Percentiles rank a stretch among this genome's conserved stretches.
Evolutionary conservation across 2,329 filamentous ascomycete species (phyloP).

Genomic region (Anthostomella pinea): DNA sequence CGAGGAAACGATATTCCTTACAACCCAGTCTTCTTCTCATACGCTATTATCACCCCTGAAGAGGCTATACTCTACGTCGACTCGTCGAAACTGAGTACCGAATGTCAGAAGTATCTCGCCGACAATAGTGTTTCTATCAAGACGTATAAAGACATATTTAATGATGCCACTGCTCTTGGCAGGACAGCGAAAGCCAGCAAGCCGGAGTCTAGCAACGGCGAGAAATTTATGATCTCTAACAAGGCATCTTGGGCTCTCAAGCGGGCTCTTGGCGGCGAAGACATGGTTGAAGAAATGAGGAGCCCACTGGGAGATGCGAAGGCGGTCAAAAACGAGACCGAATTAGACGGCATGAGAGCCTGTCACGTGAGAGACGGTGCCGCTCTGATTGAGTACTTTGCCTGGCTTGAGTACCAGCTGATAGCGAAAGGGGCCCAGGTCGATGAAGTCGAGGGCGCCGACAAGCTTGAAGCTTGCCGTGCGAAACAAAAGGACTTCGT

Average conservation of each 20-base stretch:
- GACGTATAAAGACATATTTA: slow-evolving; percentile 79
- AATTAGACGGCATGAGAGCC: slow-evolving; percentile 87
- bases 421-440: slow-evolving; percentile 67
- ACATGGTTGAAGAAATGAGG: slow-evolving; percentile 78
- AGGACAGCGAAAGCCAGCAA: slow-evolving; percentile 34
- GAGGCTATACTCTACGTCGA: slow-evolving; percentile 82
- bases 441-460: slow-evolving; percentile 87
- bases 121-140: slow-evolving; percentile 69
- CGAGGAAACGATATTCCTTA: slow-evolving; percentile 94
- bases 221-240: slow-evolving; percentile 82
- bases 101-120: slow-evolving; percentile 67
- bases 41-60: slow-evolving; percentile 79
- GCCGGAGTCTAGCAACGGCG: slow-evolving; percentile 33
- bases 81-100: slow-evolving; percentile 67
- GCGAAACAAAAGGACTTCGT: slow-evolving; percentile 71
- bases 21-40: slow-evolving; percentile 98
- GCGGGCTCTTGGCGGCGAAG: slow-evolving; percentile 79
- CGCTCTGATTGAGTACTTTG: slow-evolving; percentile 87
- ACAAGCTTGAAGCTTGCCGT: slow-evolving; percentile 79
- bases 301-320: slow-evolving; percentile 90
- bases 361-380: slow-evolving; percentile 94
- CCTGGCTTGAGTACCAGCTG: slow-evolving; percentile 92
- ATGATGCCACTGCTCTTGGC: slow-evolving; percentile 67
- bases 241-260: slow-evolving; percentile 92
- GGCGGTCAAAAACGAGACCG: slow-evolving; percentile 87